A percentile compares a stretch with the other conserved stretches of the same genome.
phyloP scores from a whole-genome alignment of 2,329 filamentous ascomycete genomes.

The Alternaria arbusti region DNA sequence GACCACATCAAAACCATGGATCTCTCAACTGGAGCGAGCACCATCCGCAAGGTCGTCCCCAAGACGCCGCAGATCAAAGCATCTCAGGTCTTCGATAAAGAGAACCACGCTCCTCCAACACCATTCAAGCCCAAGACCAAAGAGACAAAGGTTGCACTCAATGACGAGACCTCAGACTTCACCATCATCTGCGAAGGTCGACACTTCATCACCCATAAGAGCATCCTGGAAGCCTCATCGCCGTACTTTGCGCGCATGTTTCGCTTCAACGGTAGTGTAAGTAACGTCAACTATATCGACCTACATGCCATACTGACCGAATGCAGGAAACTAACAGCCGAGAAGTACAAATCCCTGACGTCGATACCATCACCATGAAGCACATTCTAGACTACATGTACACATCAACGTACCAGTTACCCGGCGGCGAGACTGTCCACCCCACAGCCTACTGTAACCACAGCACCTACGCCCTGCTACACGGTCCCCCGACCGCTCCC shows the following conservation, averaged over 20 bases:
- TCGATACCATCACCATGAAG: conserved; percentile 1
- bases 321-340: neutral
- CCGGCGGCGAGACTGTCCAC: neutral
- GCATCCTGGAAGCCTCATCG: neutral
- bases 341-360: neutral
- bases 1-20: neutral
- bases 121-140: conserved; percentile 1
- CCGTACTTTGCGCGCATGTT: conserved; percentile 16
- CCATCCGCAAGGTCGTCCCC: neutral
- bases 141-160: neutral
- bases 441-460: conserved; percentile 7
- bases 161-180: conserved; percentile 12
- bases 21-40: no score
- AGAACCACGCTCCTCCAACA: neutral
- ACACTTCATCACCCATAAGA: conserved; percentile 2
- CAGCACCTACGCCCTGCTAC: neutral
- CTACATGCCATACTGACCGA: neutral
- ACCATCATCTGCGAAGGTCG: conserved; percentile 4
- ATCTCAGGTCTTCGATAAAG: neutral
- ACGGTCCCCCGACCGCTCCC: neutral
- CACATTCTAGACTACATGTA: conserved; percentile 16
- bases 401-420: conserved; percentile 4
- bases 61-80: neutral
- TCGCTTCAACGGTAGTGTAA: conserved; percentile 6
- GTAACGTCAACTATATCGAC: neutral